Conservation (phyloP, 2,329 filamentous ascomycete genomes). For the Alternaria angustiovoidea region DNA sequence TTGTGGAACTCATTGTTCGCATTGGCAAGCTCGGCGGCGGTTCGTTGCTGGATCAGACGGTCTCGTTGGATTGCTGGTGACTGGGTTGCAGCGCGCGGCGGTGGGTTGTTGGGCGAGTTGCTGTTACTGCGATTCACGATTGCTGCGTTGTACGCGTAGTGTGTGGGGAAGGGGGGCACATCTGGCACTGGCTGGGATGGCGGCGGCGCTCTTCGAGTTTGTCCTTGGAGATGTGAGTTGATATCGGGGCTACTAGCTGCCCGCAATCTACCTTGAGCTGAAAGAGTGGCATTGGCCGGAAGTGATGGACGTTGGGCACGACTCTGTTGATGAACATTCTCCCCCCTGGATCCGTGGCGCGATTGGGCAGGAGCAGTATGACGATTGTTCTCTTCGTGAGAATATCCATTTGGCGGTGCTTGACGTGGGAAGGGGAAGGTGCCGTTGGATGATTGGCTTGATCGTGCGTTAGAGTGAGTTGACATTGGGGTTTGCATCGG, state of each 20-base stretch:
- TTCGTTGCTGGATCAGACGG: slow-evolving; percentile 55
- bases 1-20: slow-evolving; percentile 50
- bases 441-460: slow-evolving; percentile 74
- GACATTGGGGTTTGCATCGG: slow-evolving; percentile 82
- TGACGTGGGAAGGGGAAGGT: slow-evolving; percentile 84
- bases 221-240: slow-evolving; percentile 66
- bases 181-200: slow-evolving; percentile 51
- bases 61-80: slow-evolving; percentile 74
- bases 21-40: slow-evolving; percentile 49
- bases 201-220: slow-evolving; percentile 60
- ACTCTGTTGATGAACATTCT: slow-evolving; percentile 70
- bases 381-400: slow-evolving; percentile 76
- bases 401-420: slow-evolving; percentile 73
- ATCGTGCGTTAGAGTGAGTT: slow-evolving; percentile 62
- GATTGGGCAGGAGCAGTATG: slow-evolving; percentile 90
- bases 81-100: slow-evolving; percentile 73
- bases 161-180: slow-evolving; percentile 63
- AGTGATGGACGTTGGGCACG: slow-evolving; percentile 81
- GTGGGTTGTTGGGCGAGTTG: slow-evolving; percentile 78
- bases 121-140: slow-evolving; percentile 80
- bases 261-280: slow-evolving; percentile 68
- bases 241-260: slow-evolving; percentile 97
- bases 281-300: slow-evolving; percentile 68
- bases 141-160: slow-evolving; percentile 64
- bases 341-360: slow-evolving; percentile 78